Evolutionary conservation across 169 alveolate genomes (phyloP).

Genomic region (Besnoitia besnoiti): DNA sequence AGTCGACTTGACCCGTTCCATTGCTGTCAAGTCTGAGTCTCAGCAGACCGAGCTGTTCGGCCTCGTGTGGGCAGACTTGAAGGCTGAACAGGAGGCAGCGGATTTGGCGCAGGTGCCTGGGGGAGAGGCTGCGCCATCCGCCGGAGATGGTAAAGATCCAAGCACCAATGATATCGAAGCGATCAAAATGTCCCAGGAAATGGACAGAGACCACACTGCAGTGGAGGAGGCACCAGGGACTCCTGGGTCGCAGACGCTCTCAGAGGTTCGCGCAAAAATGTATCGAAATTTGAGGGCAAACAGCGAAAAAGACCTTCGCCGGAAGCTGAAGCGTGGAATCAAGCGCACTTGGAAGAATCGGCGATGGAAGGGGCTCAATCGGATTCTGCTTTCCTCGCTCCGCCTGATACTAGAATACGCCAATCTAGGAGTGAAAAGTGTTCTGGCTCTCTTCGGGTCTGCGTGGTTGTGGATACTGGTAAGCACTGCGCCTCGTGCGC

Average conservation of each 20-base stretch:
- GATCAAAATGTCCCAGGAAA: slow-evolving; percentile 3
- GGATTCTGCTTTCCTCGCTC: not conserved
- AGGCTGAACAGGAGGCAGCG: slow-evolving; percentile 8
- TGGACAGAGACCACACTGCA: not conserved
- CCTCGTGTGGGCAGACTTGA: slow-evolving; percentile 1
- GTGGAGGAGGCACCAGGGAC: not conserved
- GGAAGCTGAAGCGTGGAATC: not conserved
- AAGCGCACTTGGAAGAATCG: not conserved
- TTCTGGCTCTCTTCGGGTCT: not conserved
- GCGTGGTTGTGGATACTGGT: slow-evolving; percentile 24
- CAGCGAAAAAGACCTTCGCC: not conserved
- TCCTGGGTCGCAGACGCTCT: not conserved
- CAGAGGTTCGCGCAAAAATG: not conserved
- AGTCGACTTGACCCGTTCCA: not conserved
- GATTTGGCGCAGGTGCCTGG: slow-evolving; percentile 1
- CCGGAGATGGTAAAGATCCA: not conserved
- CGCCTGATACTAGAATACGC: slow-evolving; percentile 19
- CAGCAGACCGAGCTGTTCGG: slow-evolving; percentile 23
- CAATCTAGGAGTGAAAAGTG: not conserved
- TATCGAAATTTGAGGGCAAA: not conserved
- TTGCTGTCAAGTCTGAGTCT: not conserved
- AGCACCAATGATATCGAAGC: not conserved
- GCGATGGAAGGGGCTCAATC: not conserved
- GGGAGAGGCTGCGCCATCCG: not conserved
- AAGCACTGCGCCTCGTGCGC: too few species aligned